Evolutionary conservation across 176 grass and related monocot genomes (phyloP), one percentile per base, ranked within the genome.

Genomic region (Elymus sibiricus): DNA sequence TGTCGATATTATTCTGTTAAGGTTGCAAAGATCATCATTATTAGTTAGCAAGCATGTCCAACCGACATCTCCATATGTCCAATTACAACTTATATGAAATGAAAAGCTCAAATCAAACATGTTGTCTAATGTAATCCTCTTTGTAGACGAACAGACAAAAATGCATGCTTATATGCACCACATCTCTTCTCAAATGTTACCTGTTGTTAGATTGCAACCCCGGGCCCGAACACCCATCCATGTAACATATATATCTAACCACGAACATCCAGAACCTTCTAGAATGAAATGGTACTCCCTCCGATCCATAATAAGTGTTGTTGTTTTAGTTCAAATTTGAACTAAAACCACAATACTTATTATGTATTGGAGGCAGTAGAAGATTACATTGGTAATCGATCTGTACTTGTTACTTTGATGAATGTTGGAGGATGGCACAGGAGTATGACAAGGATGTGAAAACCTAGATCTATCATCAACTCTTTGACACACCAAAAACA

Each of bases 381-480:
- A 53, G 6, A 53, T 53, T 53, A 19, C 49, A 22, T 58, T 58
- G 19, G 53, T 22, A 58, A 9, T 22, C 19, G 21, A 53, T 53
- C 2, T 19, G 49, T 53, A 5, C 49, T 58, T 58, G 53, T 61
- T 61, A 61, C 59, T 61, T 26, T 61, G 59, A 61, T 28, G 46
- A 55, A 55, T 3, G 27, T 27, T 17, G 16, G 27, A 53, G 31
- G 27, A 76, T 55, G 74, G 19, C 74, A 53, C 74, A 1, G 9
- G 17, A 76, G 46, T 32, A 76, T 55, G 46, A 76, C 19, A 76
- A 76, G 12, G 44, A 76, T 27, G 46, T 4, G 44, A 53, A 53
- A 76, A 76, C 73, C 44, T 53, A 76, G 73, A 76, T 53, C 46
- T 76, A 55, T 76, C 74, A 55, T 76, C 27, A 76, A 22, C 73